Base-by-base conservation (phyloP, 176 grass and related monocot genomes). In the Musa acuminata region DNA sequence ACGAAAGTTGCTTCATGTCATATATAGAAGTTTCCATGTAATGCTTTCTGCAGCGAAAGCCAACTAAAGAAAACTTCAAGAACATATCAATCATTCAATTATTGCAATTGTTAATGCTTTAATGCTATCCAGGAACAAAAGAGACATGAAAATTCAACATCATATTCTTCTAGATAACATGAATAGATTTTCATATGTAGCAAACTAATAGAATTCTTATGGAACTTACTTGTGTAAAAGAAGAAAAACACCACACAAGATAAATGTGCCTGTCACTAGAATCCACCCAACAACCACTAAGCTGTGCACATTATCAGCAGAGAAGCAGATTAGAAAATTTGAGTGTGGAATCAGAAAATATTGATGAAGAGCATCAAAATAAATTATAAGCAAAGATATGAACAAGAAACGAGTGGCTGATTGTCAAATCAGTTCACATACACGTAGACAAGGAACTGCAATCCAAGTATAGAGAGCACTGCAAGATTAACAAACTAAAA, bases 401-500 rank as follows among this genome's bases (percentile, higher is more conserved):
- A 43, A 43, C 35, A 43, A 49, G 35, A 8, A 64, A 64, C 9
- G 20, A 73, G 43, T 29, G 0, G 12, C 11, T 11, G 25, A 10
- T 22, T 52, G 13, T 49, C 53, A 72, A 52, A 52, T 19, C 20
- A n/a, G 1, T 69, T 17, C 69, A 71, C 94, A 89, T 91, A 99
- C 95, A 99, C 51, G 62, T 84, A 99, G 62, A 94, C 83, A 43
- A 94, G 49, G 25, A 87, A 91, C 64, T 80, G 82, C 82, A 89
- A 62, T 8, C 95, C 95, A 66, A 90, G 69, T 54, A 94, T 27
- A 55, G 95, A 99, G 80, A 94, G 76, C 76, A 99, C 95, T 99
- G 90, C 76, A 55, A 52, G 13, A 72, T 35, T 51, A 51, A 24
- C 64, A 25, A 54, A 57, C 64, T 16, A 74, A 51, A 77, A 25